phyloP scores from a whole-genome alignment of 106 monocot genomes.

The Acorus gramineus region DNA sequence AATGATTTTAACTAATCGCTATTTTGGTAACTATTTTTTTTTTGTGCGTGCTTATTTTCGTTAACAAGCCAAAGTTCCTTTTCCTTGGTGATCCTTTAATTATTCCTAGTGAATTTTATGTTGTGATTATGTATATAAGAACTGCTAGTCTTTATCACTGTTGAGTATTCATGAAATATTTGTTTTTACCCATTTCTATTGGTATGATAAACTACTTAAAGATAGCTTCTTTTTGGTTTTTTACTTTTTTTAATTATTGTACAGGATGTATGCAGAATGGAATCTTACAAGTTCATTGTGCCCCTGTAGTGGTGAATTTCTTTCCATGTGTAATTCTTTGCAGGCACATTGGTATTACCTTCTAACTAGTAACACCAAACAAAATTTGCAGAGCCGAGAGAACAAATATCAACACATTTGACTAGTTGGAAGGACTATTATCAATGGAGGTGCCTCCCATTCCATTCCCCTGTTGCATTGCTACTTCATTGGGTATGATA shows the following conservation, averaged over 20 bases:
- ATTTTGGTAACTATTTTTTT: not conserved
- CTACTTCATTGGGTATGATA: slow-evolving; percentile 84
- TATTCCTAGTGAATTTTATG: no score
- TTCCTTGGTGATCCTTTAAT: no score
- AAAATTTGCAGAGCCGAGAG: slow-evolving; percentile 33
- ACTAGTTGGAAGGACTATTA: slow-evolving; percentile 78
- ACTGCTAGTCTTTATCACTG: no score
- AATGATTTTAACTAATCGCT: no score
- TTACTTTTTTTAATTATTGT: no score
- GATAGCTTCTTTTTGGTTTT: no score
- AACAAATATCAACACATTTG: slow-evolving; percentile 23
- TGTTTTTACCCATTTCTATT: not conserved
- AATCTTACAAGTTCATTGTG: slow-evolving; percentile 55
- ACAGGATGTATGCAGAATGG: slow-evolving; percentile 29
- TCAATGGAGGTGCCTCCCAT: slow-evolving; percentile 69
- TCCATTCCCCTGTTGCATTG: slow-evolving; percentile 64
- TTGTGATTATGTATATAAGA: no score
- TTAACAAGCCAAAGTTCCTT: not conserved
- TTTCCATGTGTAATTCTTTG: not conserved
- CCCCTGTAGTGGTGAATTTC: slow-evolving; percentile 60
- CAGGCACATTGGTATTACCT: no score
- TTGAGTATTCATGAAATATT: no score
- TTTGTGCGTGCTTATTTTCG: not conserved
- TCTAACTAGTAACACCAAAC: not conserved
- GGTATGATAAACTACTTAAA: slow-evolving; percentile 15